Evolutionary conservation across 73 alveolate species (phyloP), one percentile per base, ranked within the genome.

Genomic region (Urostyla sp.): DNA sequence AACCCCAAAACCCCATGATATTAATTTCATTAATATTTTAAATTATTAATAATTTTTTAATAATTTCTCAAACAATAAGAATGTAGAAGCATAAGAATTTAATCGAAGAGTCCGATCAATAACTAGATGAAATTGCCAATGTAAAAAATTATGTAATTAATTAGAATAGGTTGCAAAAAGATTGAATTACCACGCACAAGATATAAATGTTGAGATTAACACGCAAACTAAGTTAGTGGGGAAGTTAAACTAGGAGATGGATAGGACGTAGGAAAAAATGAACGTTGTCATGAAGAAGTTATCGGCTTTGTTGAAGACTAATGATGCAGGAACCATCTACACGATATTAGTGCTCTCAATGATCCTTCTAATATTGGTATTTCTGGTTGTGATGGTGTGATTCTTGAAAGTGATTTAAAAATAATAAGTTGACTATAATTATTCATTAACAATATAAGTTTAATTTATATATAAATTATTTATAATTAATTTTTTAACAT

Each of bases 51-150:
- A 26, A 28, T 55, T 55, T 55, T 55, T 35, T 35, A 59, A 35
- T 35, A 59, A 11, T 59, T 30, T 8, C 6, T 59, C 52, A 32
- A 2, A 28, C 7, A 35, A 59, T 35, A 55, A 69, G 50, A 45
- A 69, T 69, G 84, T 23, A 48, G 31, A 45, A 26, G 38, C 84
- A 75, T 56, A 59, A 56, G 30, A 82, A 38, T 24, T 40, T 77
- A 13, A 46, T 77, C 5, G 81, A 54, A 35, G 82, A 77, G 28
- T 75, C 60, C 24, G 89, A 77, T 66, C 21, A 77, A 1, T 30
- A 77, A 26, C 80, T 77, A 18, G 89, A 77, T 63, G 89, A 77
- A 26, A 77, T 77, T 20, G 27, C 72, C 13, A 38, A 75, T 66
- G 80, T 66, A 66, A 66, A 6, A 40, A 37, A n/a, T 40, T 18